Percentiles rank a stretch among this genome's conserved stretches.
Evolutionary conservation across 2,329 filamentous ascomycete species (phyloP).

Genomic region (Aspergillus awamori): DNA sequence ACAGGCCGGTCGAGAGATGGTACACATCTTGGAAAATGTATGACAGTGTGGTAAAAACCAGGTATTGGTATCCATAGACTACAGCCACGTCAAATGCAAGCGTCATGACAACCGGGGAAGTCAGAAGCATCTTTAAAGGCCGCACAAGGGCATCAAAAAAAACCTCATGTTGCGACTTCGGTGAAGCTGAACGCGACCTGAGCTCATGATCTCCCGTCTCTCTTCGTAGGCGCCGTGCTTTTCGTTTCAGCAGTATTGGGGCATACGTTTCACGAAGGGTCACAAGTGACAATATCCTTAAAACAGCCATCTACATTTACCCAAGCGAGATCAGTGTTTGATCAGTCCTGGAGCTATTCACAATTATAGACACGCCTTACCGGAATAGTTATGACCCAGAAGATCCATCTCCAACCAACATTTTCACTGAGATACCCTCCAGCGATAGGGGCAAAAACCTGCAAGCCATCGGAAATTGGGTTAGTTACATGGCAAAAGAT

Average conservation of each 20-base stretch:
- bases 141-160: conserved; percentile 50
- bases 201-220: conserved; percentile 29
- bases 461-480: too few species aligned
- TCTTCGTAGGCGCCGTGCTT: conserved; percentile 31
- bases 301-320: conserved; percentile 21
- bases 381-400: conserved; percentile 44
- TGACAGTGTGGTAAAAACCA: conserved; percentile 55
- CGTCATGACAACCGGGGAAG: conserved; percentile 44
- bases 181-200: conserved; percentile 31
- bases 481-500: too few species aligned
- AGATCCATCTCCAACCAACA: conserved; percentile 16
- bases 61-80: conserved; percentile 56
- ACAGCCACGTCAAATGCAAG: conserved; percentile 53
- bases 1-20: conserved; percentile 44
- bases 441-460: background rate
- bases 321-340: background rate
- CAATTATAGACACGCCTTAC: conserved; percentile 19
- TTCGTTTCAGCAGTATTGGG: conserved; percentile 32
- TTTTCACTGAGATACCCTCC: background rate
- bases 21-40: conserved; percentile 52
- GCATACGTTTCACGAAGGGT: conserved; percentile 35
- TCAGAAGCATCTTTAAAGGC: conserved; percentile 37
- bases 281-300: conserved; percentile 28
- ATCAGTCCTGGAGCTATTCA: too few species aligned
- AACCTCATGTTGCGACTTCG: conserved; percentile 39